Conservation (phyloP, 352 stramenopile genomes). For the Globisporangium sylvaticum region DNA sequence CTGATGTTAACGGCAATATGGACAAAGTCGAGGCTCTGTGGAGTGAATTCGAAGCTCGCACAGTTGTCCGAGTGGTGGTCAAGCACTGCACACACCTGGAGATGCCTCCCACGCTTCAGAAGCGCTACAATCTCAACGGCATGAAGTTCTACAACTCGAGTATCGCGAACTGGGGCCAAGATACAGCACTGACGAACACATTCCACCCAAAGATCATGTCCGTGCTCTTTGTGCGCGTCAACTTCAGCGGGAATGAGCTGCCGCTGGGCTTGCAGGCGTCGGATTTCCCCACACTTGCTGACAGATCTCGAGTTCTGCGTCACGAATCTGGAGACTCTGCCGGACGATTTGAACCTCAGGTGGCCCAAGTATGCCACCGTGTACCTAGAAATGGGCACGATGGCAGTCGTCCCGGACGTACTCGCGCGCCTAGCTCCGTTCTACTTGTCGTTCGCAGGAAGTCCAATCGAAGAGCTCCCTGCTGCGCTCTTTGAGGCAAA, state of each 20-base stretch:
- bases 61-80: conserved; percentile 1
- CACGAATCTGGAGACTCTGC: conserved; percentile 3
- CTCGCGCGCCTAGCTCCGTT: not conserved
- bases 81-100: conserved; percentile 1
- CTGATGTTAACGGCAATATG: not conserved
- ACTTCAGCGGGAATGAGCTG: conserved; percentile 11
- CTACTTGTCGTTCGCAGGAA: not conserved
- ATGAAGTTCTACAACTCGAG: conserved; percentile 34
- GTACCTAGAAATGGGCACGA: conserved; percentile 1
- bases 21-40: conserved; percentile 19
- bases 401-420: not conserved
- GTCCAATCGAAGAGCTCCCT: conserved; percentile 1
- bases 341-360: conserved; percentile 4
- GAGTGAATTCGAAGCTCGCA: not conserved
- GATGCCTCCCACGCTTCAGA: conserved; percentile 11
- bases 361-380: not conserved
- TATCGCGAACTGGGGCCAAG: conserved; percentile 14
- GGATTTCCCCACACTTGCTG: not conserved
- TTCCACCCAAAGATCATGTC: conserved; percentile 17
- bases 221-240: conserved; percentile 22
- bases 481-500: not conserved
- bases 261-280: conserved; percentile 2
- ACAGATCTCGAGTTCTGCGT: not conserved
- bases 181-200: conserved; percentile 13
- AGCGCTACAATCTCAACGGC: conserved; percentile 16